Percentiles rank a stretch among this genome's conserved stretches.
Evolutionary conservation across 305 asterid species (phyloP).

Genomic region (Rubia peregrina): DNA sequence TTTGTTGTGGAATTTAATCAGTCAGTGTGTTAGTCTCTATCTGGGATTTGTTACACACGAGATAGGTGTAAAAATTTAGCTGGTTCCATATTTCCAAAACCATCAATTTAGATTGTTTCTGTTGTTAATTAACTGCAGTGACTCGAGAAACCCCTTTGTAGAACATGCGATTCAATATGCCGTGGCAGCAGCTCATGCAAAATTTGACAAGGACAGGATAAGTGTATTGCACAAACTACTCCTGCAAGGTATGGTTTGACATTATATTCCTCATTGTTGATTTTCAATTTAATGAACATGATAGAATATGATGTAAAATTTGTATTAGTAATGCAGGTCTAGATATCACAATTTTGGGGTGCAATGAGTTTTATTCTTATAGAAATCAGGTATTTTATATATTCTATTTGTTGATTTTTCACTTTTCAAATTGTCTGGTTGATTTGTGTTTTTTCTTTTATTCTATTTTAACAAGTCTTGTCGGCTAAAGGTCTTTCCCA

Average conservation of each 20-base stretch:
- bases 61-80: background rate
- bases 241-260: slow-evolving; percentile 59
- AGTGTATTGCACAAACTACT: slow-evolving; percentile 54
- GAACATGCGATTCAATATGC: slow-evolving; percentile 85
- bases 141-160: slow-evolving; percentile 78
- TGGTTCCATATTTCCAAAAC: slow-evolving; percentile 1
- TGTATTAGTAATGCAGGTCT: slow-evolving; percentile 69
- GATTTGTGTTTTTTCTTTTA: background rate
- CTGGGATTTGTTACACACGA: background rate
- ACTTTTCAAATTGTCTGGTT: background rate
- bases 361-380: slow-evolving; percentile 91
- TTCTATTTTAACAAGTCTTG: background rate
- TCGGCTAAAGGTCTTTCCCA: background rate
- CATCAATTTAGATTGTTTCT: background rate
- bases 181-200: slow-evolving; percentile 74
- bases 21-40: background rate
- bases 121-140: slow-evolving; percentile 43
- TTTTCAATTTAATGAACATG: slow-evolving; percentile 7
- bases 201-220: slow-evolving; percentile 42
- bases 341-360: slow-evolving; percentile 79
- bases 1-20: background rate
- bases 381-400: slow-evolving; percentile 61
- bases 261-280: slow-evolving; percentile 20
- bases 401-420: background rate
- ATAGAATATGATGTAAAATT: slow-evolving; percentile 29